Conservation (phyloP, 352 stramenopile species). For the Phytophthora europaea region DNA sequence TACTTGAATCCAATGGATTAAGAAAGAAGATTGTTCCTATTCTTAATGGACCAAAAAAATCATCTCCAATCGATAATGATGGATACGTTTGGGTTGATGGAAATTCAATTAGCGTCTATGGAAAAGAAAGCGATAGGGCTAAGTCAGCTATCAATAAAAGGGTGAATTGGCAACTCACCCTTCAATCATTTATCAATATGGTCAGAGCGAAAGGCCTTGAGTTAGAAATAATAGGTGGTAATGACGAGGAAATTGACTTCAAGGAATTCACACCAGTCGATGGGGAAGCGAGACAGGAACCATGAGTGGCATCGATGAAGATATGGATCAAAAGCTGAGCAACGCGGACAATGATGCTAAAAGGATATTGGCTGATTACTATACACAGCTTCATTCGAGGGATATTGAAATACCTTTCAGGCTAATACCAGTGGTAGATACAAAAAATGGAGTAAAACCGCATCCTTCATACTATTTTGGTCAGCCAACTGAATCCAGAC, state of each 20-base stretch:
- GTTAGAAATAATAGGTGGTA: slow-evolving; percentile 3
- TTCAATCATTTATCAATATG: slow-evolving; percentile 19
- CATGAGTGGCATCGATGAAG: slow-evolving; percentile 19
- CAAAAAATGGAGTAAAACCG: neutral
- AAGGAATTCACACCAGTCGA: neutral
- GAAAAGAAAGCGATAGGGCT: slow-evolving; percentile 7
- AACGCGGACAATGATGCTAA: neutral
- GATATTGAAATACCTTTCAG: neutral
- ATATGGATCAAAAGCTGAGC: slow-evolving; percentile 17
- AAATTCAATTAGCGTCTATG: slow-evolving; percentile 4
- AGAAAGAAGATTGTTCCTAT: slow-evolving; percentile 13
- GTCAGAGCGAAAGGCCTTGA: slow-evolving; percentile 14
- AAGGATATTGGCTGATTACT: neutral
- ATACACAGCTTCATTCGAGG: neutral
- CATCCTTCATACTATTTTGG: neutral
- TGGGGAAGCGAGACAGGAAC: slow-evolving; percentile 8
- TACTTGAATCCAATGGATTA: neutral
- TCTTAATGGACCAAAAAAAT: slow-evolving; percentile 15
- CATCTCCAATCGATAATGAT: slow-evolving; percentile 12
- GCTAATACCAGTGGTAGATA: neutral
- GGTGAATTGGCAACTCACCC: slow-evolving; percentile 16
- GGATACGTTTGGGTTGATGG: slow-evolving; percentile 4
- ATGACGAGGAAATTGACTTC: neutral
- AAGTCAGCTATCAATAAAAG: slow-evolving; percentile 13
- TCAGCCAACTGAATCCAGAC: neutral